These are phyloP conservation scores for Boletellus sp. DNA, from an alignment of 768 basidiomycete genomes.

Conservation along the genomic window DNA sequence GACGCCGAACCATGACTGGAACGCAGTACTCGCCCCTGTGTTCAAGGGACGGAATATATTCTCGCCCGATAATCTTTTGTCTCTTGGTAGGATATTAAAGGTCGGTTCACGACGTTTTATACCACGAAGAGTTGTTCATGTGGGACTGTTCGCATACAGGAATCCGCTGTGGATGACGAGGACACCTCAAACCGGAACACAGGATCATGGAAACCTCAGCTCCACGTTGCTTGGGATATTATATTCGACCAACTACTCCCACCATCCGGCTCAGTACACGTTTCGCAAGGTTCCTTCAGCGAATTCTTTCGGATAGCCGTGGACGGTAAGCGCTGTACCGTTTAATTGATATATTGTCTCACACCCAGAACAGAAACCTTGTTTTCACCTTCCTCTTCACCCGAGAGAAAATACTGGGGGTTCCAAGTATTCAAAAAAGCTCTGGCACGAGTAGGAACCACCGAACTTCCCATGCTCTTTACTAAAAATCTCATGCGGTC, in stretches of 20 bases:
- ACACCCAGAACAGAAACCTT: conserved; percentile 60
- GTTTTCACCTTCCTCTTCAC: conserved; percentile 78
- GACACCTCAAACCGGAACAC: conserved; percentile 47
- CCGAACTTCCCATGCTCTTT: conserved; percentile 81
- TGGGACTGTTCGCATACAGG: conserved; percentile 36
- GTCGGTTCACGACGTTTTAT: conserved; percentile 37
- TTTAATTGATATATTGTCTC: background rate
- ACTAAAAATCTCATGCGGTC: conserved; percentile 94
- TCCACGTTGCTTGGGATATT: conserved; percentile 89
- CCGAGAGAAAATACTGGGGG: conserved; percentile 93
- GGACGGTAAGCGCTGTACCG: conserved; percentile 58
- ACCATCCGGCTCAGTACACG: conserved; percentile 33
- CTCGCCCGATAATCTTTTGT: conserved; percentile 63
- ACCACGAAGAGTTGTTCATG: conserved; percentile 7
- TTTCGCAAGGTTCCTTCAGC: conserved; percentile 61
- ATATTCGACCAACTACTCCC: conserved; percentile 75
- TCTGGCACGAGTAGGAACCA: conserved; percentile 58
- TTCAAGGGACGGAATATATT: conserved; percentile 78
- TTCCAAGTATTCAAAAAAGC: conserved; percentile 87
- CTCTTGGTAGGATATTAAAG: conserved; percentile 76
- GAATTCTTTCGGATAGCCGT: conserved; percentile 92
- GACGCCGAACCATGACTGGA: conserved; percentile 66
- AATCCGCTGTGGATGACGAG: conserved; percentile 54
- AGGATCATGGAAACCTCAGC: conserved; percentile 80
- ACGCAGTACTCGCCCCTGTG: conserved; percentile 55